Conservation (phyloP, 768 basidiomycete genomes). For the Agaricus bisporus region DNA sequence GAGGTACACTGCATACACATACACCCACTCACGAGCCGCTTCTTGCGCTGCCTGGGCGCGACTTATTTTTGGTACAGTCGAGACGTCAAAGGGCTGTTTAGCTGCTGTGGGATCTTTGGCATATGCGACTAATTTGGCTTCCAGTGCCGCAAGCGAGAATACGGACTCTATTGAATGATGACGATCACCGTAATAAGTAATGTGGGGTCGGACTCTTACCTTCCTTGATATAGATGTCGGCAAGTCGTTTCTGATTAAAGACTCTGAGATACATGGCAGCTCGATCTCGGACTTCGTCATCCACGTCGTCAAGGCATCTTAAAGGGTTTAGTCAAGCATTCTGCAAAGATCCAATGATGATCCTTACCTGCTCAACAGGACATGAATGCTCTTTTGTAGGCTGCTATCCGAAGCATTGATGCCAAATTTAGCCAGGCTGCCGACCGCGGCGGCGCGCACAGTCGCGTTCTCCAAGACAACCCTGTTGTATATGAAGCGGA, state of each 20-base stretch:
- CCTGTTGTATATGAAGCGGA: slow-evolving; percentile 99
- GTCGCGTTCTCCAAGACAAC: slow-evolving; percentile 98
- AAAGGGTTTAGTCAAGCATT: slow-evolving; percentile 8
- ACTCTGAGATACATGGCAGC: slow-evolving; percentile 91
- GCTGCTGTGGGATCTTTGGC: slow-evolving; percentile 76
- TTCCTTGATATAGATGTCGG: slow-evolving; percentile 86
- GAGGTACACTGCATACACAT: too few species aligned
- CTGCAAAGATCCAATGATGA: neutral
- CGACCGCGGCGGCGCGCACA: slow-evolving; percentile 93
- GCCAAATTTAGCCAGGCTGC: slow-evolving; percentile 94
- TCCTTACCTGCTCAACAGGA: slow-evolving; percentile 75
- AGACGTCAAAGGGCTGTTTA: slow-evolving; percentile 74
- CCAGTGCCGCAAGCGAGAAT: slow-evolving; percentile 84
- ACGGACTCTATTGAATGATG: slow-evolving; percentile 68
- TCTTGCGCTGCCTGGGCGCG: slow-evolving; percentile 88
- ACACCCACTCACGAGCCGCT: slow-evolving; percentile 59
- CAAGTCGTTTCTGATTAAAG: slow-evolving; percentile 72
- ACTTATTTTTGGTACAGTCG: slow-evolving; percentile 89
- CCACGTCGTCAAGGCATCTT: slow-evolving; percentile 95
- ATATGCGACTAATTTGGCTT: slow-evolving; percentile 89
- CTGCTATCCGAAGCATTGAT: slow-evolving; percentile 76
- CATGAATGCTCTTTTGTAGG: slow-evolving; percentile 80
- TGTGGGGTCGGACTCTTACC: slow-evolving; percentile 37
- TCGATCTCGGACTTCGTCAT: slow-evolving; percentile 97
- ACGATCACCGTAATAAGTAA: neutral